Evolutionary conservation across 306 rosid species (phyloP).

Genomic region (Quercus parvula): DNA sequence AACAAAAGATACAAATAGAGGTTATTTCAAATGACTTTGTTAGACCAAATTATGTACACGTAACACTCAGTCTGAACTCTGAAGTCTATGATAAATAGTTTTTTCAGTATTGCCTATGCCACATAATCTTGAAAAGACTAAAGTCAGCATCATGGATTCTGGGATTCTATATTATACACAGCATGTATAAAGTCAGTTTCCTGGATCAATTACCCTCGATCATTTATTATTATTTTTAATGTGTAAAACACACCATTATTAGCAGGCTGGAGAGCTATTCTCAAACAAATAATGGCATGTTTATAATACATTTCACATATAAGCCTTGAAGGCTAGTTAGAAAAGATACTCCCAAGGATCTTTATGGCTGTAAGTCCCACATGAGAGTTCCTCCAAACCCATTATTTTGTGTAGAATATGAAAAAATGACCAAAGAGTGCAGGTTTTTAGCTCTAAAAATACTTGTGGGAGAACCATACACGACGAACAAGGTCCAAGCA

Average conservation of each 20-base stretch:
- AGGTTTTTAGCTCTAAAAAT: slow-evolving; percentile 5
- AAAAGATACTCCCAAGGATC: neutral
- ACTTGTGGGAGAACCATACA: slow-evolving; percentile 49
- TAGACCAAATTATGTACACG: neutral
- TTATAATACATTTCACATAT: neutral
- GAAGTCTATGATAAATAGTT: neutral
- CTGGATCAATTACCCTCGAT: neutral
- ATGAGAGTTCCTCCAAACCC: neutral
- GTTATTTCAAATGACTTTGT: neutral
- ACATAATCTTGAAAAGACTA: neutral
- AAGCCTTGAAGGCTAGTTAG: neutral
- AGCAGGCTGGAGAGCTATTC: neutral
- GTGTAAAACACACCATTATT: too few relatives aligned
- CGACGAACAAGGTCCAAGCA: slow-evolving; percentile 93
- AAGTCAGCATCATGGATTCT: neutral
- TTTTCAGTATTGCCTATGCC: neutral
- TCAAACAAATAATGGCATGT: neutral
- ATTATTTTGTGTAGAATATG: slow-evolving; percentile 5
- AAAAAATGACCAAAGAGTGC: slow-evolving; percentile 2
- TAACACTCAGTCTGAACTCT: neutral
- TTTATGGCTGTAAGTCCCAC: neutral
- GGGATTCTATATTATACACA: neutral
- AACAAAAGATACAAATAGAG: neutral
- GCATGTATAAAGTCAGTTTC: neutral
- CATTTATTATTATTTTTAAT: neutral